Base-by-base conservation (phyloP, 495 filamentous ascomycete genomes). In the Neurospora africana region DNA sequence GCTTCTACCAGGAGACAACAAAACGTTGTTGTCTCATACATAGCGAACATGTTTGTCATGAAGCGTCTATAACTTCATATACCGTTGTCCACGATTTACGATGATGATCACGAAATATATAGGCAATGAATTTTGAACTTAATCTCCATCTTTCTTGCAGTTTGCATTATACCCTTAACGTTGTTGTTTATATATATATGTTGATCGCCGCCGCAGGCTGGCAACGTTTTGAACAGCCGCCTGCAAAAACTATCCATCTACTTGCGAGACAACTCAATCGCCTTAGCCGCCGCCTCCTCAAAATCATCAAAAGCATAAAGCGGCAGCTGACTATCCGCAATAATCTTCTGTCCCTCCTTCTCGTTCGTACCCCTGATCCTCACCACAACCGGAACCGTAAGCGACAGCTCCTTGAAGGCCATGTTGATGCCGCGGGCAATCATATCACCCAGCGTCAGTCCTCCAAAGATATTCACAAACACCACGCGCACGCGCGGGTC, bases 401-500 rank as follows among this genome's bases (percentile, higher is more conserved):
- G 87, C 3, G 87, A 80, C 77, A 95, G 76, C 75, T 94, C 91
- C 74, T 87, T 82, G 78, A 95, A 95, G 10, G 93, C 93, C 75
- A 92, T 71, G 41, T 96, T 85, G 65, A 97, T 87, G 0, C 92
- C 93, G 74, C 90, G 86, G 0, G 93, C 94, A 78, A 97, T 97
- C 92, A 97, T 95, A 75, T 94, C 93, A 33, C 86, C 93, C 86
- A 81, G 89, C 8, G 92, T 96, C 81, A 97, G 76, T 0, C 93
- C 94, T 5, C 93, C 94, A 77, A 97, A 97, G 74, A 97, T 95
- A 76, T 97, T 97, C 40, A 97, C 92, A 80, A 97, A 92, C 68
- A 97, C 86, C 23, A 84, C 83, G 71, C 89, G 89, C 8, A 96
- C 92, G 11, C 93, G 83, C 15, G 83, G 75, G 76, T 97, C 93